A percentile compares a stretch with the other conserved stretches of the same genome.
These are phyloP conservation scores for Reutealis trisperma DNA, from an alignment of 345 rosid species.

Conservation along the genomic window DNA sequence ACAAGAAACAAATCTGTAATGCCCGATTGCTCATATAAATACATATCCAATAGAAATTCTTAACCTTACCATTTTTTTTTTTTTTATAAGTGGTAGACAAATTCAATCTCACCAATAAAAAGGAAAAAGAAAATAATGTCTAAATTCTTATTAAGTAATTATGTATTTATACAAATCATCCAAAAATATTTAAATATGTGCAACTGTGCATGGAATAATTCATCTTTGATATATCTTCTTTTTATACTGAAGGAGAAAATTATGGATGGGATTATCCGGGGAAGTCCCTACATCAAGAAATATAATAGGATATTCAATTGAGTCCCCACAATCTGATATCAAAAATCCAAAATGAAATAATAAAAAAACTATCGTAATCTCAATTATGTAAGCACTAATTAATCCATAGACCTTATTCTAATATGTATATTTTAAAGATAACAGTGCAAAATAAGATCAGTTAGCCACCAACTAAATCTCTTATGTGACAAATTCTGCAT, in stretches of 20 bases:
- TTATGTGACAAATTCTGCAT: slow-evolving; percentile 30
- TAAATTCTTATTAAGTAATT: no score
- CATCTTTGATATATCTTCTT: not conserved
- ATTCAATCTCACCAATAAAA: no score
- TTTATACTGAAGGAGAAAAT: not conserved
- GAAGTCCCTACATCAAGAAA: not conserved
- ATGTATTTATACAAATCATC: no score
- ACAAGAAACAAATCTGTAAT: no score
- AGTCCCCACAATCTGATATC: slow-evolving; percentile 24
- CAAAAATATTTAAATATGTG: not conserved
- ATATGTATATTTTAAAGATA: not conserved
- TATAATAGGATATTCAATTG: not conserved
- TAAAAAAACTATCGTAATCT: slow-evolving; percentile 11
- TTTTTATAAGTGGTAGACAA: no score
- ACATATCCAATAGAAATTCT: no score
- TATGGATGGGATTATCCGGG: not conserved
- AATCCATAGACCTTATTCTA: not conserved
- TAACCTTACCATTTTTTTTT: no score
- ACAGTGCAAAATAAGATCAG: slow-evolving; percentile 25
- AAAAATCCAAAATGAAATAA: slow-evolving; percentile 10
- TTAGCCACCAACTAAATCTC: slow-evolving; percentile 54
- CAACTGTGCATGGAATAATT: not conserved
- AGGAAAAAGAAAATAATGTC: no score
- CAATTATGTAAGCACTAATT: slow-evolving; percentile 38
- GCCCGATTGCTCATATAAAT: no score